Conservation (phyloP, 805 yeast genomes). For the Lachancea sp. region DNA sequence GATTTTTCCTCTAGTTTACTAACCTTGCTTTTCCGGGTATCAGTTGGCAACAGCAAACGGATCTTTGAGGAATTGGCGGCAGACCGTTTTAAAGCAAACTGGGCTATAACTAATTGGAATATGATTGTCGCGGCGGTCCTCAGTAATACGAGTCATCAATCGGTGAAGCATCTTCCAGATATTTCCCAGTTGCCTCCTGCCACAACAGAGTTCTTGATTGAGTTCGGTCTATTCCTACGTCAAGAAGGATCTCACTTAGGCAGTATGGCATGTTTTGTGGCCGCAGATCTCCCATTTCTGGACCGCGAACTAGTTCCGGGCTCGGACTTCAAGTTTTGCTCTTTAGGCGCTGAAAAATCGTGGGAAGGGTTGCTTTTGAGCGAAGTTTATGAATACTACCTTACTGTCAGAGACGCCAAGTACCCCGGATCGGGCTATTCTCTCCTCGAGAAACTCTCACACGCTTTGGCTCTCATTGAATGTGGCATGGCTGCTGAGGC, state of each 20-base stretch:
- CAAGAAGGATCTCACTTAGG: conserved; percentile 32
- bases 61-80: conserved; percentile 45
- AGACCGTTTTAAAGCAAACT: conserved; percentile 37
- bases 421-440: conserved; percentile 44
- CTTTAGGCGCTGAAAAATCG: conserved; percentile 36
- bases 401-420: conserved; percentile 28
- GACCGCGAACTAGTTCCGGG: conserved; percentile 21
- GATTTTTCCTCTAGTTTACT: conserved; percentile 37
- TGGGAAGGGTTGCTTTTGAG: conserved; percentile 48
- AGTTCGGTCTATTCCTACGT: conserved; percentile 45
- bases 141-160: conserved; percentile 24
- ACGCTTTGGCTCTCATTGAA: conserved; percentile 67
- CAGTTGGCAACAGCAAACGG: conserved; percentile 52
- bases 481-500: conserved; percentile 53
- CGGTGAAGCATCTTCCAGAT: conserved; percentile 5
- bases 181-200: conserved; percentile 23
- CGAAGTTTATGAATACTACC: conserved; percentile 61
- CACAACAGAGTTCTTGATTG: conserved; percentile 38
- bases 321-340: conserved; percentile 34
- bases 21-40: conserved; percentile 54
- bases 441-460: conserved; percentile 54
- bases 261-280: conserved; percentile 40
- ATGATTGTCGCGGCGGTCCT: conserved; percentile 39
- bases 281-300: conserved; percentile 43
- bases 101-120: conserved; percentile 50